phyloP scores from a whole-genome alignment of 1,284 basidiomycete genomes.

The Xerocomus nothofagi region DNA sequence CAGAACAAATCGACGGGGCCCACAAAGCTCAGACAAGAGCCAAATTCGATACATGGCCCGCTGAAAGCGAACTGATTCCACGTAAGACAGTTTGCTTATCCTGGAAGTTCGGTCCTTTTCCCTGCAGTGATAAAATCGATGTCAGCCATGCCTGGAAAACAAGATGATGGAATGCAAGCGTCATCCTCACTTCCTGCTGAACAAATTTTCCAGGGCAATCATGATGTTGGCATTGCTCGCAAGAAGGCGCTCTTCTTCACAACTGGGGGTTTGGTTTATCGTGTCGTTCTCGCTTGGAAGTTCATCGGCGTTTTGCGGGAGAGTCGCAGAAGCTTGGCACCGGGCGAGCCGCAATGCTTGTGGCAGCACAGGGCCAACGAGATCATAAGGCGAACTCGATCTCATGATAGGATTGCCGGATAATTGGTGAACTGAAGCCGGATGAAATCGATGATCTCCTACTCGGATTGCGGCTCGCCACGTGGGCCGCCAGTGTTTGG shows the following conservation, averaged over 20 bases:
- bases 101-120: constrained; percentile 32
- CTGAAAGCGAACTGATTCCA: constrained; percentile 35
- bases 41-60: constrained; percentile 35
- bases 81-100: constrained; percentile 26
- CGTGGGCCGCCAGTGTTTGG: too few species aligned
- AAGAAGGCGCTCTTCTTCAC: constrained; percentile 24
- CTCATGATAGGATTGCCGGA: too few species aligned
- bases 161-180: background rate
- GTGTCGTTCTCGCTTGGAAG: constrained; percentile 8
- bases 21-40: constrained; percentile 22
- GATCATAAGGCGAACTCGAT: constrained; percentile 6
- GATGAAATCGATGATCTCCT: too few species aligned
- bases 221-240: constrained; percentile 23
- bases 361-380: constrained; percentile 10
- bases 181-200: constrained; percentile 29
- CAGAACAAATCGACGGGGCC: background rate
- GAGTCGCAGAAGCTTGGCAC: background rate
- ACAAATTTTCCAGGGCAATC: constrained; percentile 32
- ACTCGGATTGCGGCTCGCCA: too few species aligned
- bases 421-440: too few species aligned
- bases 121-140: constrained; percentile 13
- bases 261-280: constrained; percentile 18
- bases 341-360: constrained; percentile 14
- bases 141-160: background rate
- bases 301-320: background rate